Conservation (phyloP, 257 asterid genomes). For the Solanum microdontum region DNA sequence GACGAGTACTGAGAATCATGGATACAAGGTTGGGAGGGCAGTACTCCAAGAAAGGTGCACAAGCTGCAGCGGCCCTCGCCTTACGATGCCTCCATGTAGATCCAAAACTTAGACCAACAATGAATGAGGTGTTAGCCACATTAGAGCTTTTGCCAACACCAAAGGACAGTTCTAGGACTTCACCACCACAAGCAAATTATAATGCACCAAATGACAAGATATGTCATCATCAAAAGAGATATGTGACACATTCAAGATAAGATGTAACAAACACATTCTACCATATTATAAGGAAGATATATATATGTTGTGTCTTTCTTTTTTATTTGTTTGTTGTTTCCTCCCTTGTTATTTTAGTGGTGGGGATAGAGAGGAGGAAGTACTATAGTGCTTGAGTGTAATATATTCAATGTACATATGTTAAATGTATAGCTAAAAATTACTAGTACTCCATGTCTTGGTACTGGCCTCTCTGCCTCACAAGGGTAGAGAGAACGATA, state of each 20-base stretch:
- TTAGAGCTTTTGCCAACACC: constrained; percentile 23
- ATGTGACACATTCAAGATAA: neutral
- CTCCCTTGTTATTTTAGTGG: neutral
- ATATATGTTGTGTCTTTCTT: neutral
- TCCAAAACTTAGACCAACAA: constrained; percentile 36
- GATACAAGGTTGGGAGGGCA: constrained; percentile 60
- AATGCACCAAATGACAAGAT: neutral
- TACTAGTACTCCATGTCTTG: neutral
- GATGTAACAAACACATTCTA: neutral
- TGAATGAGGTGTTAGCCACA: constrained; percentile 34
- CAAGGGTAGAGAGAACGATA: neutral
- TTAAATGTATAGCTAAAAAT: neutral
- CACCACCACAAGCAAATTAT: constrained; percentile 3
- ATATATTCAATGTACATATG: neutral
- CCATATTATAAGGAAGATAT: neutral
- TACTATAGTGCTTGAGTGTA: neutral
- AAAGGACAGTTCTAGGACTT: constrained; percentile 8
- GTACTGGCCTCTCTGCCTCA: neutral
- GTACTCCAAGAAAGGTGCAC: constrained; percentile 47
- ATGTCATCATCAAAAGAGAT: neutral
- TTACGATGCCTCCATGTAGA: constrained; percentile 37
- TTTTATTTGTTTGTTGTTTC: neutral
- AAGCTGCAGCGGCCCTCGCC: constrained; percentile 40
- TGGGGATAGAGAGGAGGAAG: neutral
- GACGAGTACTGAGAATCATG: constrained; percentile 53